Conservation (phyloP, 306 rosid genomes). For the Trichosanthes truncata region DNA sequence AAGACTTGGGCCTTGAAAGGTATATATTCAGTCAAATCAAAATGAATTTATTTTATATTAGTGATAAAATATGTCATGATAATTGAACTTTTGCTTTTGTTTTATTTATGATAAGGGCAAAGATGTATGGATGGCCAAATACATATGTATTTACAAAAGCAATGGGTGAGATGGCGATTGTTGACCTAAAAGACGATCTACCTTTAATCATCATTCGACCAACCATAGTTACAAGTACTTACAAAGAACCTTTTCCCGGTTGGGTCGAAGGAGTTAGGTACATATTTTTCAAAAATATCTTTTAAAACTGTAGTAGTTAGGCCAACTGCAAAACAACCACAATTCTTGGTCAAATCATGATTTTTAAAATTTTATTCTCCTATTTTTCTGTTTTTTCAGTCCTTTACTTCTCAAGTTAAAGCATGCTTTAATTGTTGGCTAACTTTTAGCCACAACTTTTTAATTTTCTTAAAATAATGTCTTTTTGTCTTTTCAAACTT, state of each 20-base stretch:
- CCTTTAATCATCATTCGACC: constrained; percentile 54
- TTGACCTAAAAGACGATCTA: constrained; percentile 25
- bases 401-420: no score
- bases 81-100: neutral
- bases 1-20: constrained; percentile 61
- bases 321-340: neutral
- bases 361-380: neutral
- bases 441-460: no score
- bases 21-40: neutral
- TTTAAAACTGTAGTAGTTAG: neutral
- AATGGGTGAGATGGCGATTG: constrained; percentile 65
- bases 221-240: constrained; percentile 59
- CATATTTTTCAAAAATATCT: neutral
- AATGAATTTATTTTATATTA: neutral
- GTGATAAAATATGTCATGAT: neutral
- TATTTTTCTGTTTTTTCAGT: neutral
- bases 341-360: neutral
- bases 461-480: no score
- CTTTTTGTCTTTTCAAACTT: neutral
- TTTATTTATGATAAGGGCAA: constrained; percentile 33
- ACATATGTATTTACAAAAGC: constrained; percentile 82
- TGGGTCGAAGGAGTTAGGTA: constrained; percentile 83
- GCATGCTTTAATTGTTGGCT: no score
- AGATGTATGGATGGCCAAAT: constrained; percentile 78
- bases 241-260: constrained; percentile 75